phyloP scores from a whole-genome alignment of 2,329 filamentous ascomycete genomes.

The Pyrenophora tritici-repentis region DNA sequence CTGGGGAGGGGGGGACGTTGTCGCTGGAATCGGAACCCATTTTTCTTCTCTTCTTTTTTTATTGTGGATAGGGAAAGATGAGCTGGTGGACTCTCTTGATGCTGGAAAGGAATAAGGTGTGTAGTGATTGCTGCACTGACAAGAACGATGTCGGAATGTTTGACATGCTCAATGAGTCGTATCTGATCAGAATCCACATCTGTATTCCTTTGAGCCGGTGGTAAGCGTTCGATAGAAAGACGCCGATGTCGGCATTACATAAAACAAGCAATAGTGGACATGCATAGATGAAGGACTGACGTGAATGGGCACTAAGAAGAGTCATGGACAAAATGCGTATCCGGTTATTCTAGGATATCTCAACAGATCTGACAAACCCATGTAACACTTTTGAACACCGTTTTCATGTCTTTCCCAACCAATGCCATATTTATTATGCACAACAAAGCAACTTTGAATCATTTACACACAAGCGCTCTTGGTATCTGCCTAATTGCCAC shows the following conservation, averaged over 20 bases:
- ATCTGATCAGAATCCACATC: background rate
- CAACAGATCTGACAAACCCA: background rate
- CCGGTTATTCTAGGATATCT: background rate
- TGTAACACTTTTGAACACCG: background rate
- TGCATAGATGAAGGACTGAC: background rate
- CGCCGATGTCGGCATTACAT: slow-evolving; percentile 8
- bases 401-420: background rate
- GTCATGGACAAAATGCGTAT: no score
- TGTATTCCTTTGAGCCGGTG: slow-evolving; percentile 4
- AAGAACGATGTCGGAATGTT: background rate
- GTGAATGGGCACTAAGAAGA: no score
- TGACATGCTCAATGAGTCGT: background rate
- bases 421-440: background rate
- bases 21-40: slow-evolving; percentile 11
- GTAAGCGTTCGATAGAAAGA: slow-evolving; percentile 4
- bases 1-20: slow-evolving; percentile 33
- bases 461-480: slow-evolving; percentile 24
- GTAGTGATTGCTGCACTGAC: background rate
- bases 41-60: background rate
- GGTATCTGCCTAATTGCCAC: slow-evolving; percentile 28
- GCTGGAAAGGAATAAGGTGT: background rate
- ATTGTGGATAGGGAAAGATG: background rate
- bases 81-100: background rate
- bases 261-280: no score
- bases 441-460: background rate